Percentiles rank a stretch among this genome's conserved stretches.
phyloP scores from a whole-genome alignment of 1,284 basidiomycete species.

The Ganoderma multipileum region DNA sequence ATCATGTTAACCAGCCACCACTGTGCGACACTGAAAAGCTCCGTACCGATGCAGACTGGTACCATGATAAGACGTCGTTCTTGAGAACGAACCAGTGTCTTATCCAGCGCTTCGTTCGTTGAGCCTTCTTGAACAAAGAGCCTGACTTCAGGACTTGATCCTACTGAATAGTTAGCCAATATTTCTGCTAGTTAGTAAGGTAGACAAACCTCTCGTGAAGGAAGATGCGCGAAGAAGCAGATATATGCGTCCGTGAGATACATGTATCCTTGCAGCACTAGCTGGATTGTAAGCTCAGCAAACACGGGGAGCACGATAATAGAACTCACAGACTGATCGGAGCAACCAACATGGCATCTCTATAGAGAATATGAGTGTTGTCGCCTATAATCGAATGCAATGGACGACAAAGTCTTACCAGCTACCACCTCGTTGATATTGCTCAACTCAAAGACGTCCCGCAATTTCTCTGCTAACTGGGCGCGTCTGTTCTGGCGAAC shows the following conservation, averaged over 20 bases:
- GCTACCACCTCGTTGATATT: slow-evolving; percentile 85
- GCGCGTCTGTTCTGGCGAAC: slow-evolving; percentile 74
- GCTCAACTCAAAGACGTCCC: slow-evolving; percentile 84
- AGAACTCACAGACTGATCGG: slow-evolving; percentile 81
- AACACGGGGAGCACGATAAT: background rate
- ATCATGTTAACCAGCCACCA: background rate
- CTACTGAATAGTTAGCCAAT: slow-evolving; percentile 46
- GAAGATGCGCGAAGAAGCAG: slow-evolving; percentile 98
- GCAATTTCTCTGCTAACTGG: slow-evolving; percentile 82
- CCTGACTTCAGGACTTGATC: slow-evolving; percentile 90
- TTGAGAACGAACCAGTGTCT: slow-evolving; percentile 95
- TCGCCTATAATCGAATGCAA: background rate
- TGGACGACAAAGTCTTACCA: slow-evolving; percentile 52
- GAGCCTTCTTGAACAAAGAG: slow-evolving; percentile 83
- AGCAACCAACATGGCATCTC: slow-evolving; percentile 92
- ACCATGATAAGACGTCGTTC: slow-evolving; percentile 95
- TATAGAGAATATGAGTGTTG: slow-evolving; percentile 36
- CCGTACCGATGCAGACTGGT: slow-evolving; percentile 86
- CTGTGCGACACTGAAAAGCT: background rate
- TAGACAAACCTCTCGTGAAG: slow-evolving; percentile 70
- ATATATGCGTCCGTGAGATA: slow-evolving; percentile 92
- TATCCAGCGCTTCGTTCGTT: slow-evolving; percentile 86
- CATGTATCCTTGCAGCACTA: slow-evolving; percentile 96
- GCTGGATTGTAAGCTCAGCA: background rate
- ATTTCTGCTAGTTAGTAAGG: background rate